Conservation (phyloP, 225 moss, liverwort and hornwort genomes). For the Ulota crispa region DNA sequence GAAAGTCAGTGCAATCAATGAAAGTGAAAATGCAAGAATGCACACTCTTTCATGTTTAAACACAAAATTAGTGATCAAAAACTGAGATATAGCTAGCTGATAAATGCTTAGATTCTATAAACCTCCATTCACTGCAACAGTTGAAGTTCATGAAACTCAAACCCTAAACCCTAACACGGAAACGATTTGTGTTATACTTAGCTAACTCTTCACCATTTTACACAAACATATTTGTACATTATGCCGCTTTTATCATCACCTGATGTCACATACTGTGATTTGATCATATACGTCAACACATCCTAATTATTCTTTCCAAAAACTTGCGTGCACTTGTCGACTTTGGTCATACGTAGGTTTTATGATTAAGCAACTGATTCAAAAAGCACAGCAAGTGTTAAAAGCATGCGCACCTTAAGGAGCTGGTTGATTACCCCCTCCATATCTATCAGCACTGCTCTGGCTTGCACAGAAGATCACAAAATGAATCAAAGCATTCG, state of each 20-base stretch:
- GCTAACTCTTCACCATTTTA: background rate
- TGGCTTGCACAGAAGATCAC: conserved; percentile 57
- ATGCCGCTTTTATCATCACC: background rate
- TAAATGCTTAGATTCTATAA: background rate
- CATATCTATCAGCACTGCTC: conserved; percentile 91
- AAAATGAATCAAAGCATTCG: background rate
- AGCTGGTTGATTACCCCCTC: conserved; percentile 89
- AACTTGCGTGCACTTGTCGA: background rate
- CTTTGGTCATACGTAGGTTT: background rate
- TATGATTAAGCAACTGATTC: background rate
- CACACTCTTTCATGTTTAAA: background rate
- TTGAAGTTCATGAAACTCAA: background rate
- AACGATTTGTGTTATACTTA: background rate
- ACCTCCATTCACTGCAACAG: background rate
- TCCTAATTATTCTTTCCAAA: conserved; percentile 1
- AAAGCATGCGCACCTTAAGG: conserved; percentile 46
- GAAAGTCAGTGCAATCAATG: conserved; percentile 1
- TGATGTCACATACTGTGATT: conserved; percentile 11
- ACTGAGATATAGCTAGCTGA: background rate
- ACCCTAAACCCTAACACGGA: background rate
- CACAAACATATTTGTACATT: background rate
- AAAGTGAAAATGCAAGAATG: background rate
- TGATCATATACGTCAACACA: background rate
- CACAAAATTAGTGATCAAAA: background rate
- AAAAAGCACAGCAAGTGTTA: background rate